phyloP scores from a whole-genome alignment of 1,139 yeast species.

The Blastobotrys niveus region DNA sequence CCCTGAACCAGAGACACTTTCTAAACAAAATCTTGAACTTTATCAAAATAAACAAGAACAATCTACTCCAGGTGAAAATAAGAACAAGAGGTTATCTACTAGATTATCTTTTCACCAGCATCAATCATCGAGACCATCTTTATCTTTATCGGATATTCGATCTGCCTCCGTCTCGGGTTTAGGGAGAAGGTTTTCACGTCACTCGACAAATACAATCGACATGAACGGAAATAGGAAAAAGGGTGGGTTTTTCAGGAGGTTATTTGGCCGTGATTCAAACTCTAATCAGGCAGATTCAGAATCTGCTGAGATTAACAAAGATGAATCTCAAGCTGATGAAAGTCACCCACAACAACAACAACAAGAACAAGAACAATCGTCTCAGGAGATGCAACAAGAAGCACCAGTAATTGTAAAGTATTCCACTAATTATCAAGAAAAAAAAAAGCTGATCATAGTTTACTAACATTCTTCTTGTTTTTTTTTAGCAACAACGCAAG shows the following conservation, averaged over 20 bases:
- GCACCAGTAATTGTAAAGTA: conserved; percentile 5
- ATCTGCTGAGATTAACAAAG: not conserved
- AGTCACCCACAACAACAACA: not conserved
- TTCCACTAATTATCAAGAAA: not conserved
- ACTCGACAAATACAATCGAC: too few species aligned
- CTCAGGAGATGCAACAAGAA: not conserved
- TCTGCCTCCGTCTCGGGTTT: too few species aligned
- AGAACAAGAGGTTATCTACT: too few species aligned
- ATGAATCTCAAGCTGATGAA: not conserved
- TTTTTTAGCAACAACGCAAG: conserved; percentile 4
- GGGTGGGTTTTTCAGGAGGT: conserved; percentile 14
- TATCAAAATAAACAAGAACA: too few species aligned
- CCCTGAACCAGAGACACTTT: too few species aligned
- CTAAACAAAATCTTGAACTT: too few species aligned
- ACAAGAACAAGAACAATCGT: not conserved
- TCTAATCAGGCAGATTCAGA: not conserved
- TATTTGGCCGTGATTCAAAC: conserved; percentile 9
- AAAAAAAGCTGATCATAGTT: not conserved
- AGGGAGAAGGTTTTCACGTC: too few species aligned
- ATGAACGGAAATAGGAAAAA: too few species aligned
- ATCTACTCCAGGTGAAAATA: too few species aligned
- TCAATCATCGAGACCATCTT: too few species aligned
- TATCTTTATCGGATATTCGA: too few species aligned
- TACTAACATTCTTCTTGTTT: not conserved
- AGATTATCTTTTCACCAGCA: too few species aligned